Evolutionary conservation across 2,329 filamentous ascomycete genomes (phyloP).

Genomic region (Cercospora citrullina): DNA sequence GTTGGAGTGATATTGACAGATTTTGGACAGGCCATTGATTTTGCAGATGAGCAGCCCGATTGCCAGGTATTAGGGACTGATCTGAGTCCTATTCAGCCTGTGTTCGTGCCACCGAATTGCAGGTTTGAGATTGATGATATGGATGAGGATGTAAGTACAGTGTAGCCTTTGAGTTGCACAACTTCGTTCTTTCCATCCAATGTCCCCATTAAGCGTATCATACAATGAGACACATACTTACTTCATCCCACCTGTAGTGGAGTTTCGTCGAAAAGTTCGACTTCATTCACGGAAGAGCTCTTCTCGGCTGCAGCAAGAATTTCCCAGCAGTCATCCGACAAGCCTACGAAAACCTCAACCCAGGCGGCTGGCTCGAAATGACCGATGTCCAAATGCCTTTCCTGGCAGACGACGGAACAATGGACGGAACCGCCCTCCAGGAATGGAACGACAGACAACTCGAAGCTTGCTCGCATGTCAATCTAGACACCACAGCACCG

Average conservation of each 20-base stretch:
- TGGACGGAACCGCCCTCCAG: conserved; percentile 31
- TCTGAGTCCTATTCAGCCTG: conserved; percentile 14
- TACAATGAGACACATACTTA: not conserved
- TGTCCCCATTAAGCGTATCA: not conserved
- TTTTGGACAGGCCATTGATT: conserved; percentile 32
- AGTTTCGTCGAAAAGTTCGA: conserved; percentile 44
- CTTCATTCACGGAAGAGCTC: conserved; percentile 44
- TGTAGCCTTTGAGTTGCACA: no score
- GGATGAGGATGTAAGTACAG: conserved; percentile 28
- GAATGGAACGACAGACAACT: conserved; percentile 25
- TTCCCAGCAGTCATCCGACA: conserved; percentile 31
- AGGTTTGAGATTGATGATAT: conserved; percentile 36
- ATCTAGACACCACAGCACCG: conserved; percentile 8
- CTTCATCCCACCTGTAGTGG: conserved; percentile 19
- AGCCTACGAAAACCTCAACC: conserved; percentile 39
- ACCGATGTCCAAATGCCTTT: conserved; percentile 46
- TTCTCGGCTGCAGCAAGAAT: conserved; percentile 31
- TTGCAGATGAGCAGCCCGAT: conserved; percentile 3
- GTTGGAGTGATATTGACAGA: conserved; percentile 35
- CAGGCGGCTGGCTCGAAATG: conserved; percentile 47
- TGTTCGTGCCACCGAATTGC: conserved; percentile 31
- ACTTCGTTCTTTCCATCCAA: no score
- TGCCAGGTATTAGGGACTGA: conserved; percentile 7
- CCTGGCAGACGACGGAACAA: conserved; percentile 44
- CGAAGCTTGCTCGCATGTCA: conserved; percentile 18